Evolutionary conservation across 2,329 filamentous ascomycete genomes (phyloP).

Genomic region (Pseudogymnoascus sp.): DNA sequence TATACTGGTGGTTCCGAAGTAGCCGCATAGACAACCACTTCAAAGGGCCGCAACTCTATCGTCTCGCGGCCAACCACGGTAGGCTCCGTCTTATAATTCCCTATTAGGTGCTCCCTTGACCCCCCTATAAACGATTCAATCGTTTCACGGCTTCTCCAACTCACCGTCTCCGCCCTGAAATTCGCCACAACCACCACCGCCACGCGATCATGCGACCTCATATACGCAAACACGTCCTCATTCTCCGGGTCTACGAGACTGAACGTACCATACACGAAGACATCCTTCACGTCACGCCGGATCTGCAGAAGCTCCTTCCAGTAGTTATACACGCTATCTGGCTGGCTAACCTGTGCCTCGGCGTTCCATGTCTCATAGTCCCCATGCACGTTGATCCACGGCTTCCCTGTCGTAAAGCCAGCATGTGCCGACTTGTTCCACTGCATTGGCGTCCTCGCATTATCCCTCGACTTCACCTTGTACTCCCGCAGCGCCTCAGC

Average conservation of each 20-base stretch:
- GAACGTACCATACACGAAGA: constrained; percentile 63
- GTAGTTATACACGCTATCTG: constrained; percentile 49
- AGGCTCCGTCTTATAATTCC: constrained; percentile 15
- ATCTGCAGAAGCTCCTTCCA: constrained; percentile 53
- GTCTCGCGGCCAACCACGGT: not conserved
- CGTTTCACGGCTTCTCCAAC: constrained; percentile 16
- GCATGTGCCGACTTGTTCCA: constrained; percentile 55
- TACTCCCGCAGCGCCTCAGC: constrained; percentile 39
- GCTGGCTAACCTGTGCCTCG: constrained; percentile 41
- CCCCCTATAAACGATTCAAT: constrained; percentile 8
- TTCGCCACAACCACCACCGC: constrained; percentile 17
- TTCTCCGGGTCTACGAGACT: constrained; percentile 43
- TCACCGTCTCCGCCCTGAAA: constrained; percentile 16
- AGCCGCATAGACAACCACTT: constrained; percentile 17
- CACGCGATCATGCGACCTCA: constrained; percentile 30
- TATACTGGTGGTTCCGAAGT: not conserved
- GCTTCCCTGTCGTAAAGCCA: constrained; percentile 55
- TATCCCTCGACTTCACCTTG: constrained; percentile 56
- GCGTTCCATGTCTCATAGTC: constrained; percentile 58
- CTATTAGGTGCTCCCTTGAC: constrained; percentile 11
- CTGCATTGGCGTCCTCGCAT: constrained; percentile 64
- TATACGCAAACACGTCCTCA: constrained; percentile 50
- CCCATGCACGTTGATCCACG: constrained; percentile 66
- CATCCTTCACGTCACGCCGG: constrained; percentile 52
- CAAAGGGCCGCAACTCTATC: constrained; percentile 17